Evolutionary conservation across 2,329 filamentous ascomycete genomes (phyloP).

Genomic region (Phyllosticta citrichinensis): DNA sequence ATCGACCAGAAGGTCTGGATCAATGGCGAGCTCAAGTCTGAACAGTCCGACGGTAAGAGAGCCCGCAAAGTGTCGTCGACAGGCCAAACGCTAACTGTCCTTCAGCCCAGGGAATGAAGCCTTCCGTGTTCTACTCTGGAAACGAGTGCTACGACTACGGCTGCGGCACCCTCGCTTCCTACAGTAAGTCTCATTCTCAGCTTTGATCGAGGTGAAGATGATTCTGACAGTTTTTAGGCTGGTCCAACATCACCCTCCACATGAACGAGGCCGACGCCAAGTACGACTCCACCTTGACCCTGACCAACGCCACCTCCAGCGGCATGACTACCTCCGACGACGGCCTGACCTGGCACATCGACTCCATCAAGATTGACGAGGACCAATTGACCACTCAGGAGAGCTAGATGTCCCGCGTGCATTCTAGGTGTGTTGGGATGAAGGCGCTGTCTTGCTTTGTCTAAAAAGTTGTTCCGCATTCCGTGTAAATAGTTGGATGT

Average conservation of each 20-base stretch:
- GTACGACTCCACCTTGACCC: constrained; percentile 4
- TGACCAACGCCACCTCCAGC: constrained; percentile 1
- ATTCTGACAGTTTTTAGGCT: not conserved
- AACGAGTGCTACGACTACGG: constrained; percentile 8
- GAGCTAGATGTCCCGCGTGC: not conserved
- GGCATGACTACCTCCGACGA: constrained; percentile 9
- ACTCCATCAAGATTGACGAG: constrained; percentile 11
- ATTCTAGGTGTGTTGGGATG: not conserved
- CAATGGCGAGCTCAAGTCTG: constrained; percentile 1
- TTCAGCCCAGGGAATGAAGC: constrained; percentile 8
- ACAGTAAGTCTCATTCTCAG: not conserved
- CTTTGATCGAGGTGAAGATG: not conserved
- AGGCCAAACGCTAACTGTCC: not conserved
- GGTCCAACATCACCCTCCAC: constrained; percentile 11
- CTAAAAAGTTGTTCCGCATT: not conserved
- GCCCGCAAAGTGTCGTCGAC: not conserved
- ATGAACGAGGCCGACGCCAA: constrained; percentile 9
- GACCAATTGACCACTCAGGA: constrained; percentile 3
- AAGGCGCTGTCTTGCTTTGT: not conserved
- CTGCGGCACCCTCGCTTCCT: constrained; percentile 9
- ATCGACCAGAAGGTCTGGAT: constrained; percentile 8
- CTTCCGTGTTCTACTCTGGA: constrained; percentile 16
- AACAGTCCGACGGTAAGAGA: constrained; percentile 1
- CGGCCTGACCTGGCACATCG: constrained; percentile 13
- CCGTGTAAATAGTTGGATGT: not conserved